These are phyloP conservation scores for Pholiota adiposa DNA, from an alignment of 1,284 basidiomycete genomes.

Conservation along the genomic window DNA sequence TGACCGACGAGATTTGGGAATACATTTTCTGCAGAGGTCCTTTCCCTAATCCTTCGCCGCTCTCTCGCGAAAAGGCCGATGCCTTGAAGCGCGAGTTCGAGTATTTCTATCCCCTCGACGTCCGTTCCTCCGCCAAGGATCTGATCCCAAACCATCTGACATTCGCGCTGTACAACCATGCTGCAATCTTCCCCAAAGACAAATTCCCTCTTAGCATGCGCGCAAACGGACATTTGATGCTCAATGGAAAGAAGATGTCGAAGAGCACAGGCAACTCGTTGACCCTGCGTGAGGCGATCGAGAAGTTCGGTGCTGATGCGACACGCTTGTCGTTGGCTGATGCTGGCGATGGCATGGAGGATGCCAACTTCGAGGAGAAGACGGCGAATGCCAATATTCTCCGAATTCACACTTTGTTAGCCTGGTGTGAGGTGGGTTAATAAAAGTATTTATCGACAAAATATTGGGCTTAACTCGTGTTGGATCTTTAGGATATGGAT, in stretches of 20 bases:
- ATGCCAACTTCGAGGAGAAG: constrained; percentile 99
- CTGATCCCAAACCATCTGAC: constrained; percentile 97
- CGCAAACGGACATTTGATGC: constrained; percentile 95
- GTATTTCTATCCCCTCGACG: constrained; percentile 99
- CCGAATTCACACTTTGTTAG: constrained; percentile 88
- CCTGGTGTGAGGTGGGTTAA: constrained; percentile 85
- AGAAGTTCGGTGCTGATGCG: constrained; percentile 93
- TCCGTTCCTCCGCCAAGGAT: constrained; percentile 99
- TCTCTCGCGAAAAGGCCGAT: constrained; percentile 82
- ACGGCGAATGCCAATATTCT: constrained; percentile 98
- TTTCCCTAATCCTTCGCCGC: constrained; percentile 70
- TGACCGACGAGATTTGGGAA: constrained; percentile 98
- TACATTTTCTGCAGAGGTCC: constrained; percentile 85
- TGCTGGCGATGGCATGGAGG: constrained; percentile 97
- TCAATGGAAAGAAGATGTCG: constrained; percentile 99
- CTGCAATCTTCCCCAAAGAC: constrained; percentile 92
- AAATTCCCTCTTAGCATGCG: constrained; percentile 95
- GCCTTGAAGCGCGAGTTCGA: constrained; percentile 90
- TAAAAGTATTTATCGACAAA: background rate
- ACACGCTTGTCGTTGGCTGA: constrained; percentile 93
- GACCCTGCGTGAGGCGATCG: constrained; percentile 77
- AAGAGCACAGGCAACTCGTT: constrained; percentile 94
- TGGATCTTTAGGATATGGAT: constrained; percentile 68
- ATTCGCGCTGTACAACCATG: constrained; percentile 94
- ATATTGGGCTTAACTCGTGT: background rate